Evolutionary conservation across 345 rosid species (phyloP).

Genomic region (Leavenworthia alabamica): DNA sequence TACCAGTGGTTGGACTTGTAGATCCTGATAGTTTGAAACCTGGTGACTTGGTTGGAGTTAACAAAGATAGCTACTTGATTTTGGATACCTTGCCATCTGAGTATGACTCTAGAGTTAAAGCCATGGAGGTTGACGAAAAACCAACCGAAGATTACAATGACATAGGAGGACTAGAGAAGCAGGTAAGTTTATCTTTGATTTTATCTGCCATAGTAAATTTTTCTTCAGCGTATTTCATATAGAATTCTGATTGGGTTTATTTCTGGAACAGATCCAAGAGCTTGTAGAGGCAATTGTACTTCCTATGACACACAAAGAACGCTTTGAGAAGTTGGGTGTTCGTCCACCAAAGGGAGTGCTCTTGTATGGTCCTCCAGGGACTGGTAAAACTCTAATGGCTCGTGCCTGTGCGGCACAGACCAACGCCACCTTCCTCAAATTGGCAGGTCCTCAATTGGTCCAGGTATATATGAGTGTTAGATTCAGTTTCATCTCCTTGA

Average conservation of each 20-base stretch:
- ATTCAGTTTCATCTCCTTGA: too few relatives aligned
- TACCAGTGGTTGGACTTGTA: slow-evolving; percentile 95
- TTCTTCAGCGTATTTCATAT: neutral
- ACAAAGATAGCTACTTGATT: slow-evolving; percentile 93
- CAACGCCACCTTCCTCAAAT: slow-evolving; percentile 92
- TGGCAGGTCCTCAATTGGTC: slow-evolving; percentile 97
- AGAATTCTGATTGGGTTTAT: neutral
- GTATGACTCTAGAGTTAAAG: slow-evolving; percentile 94
- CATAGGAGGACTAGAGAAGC: slow-evolving; percentile 97
- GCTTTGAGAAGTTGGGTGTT: slow-evolving; percentile 84
- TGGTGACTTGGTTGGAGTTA: slow-evolving; percentile 97
- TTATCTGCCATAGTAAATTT: neutral
- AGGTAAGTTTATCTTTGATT: slow-evolving; percentile 35
- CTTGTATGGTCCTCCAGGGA: slow-evolving; percentile 97
- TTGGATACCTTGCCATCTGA: slow-evolving; percentile 95
- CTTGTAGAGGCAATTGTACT: slow-evolving; percentile 97
- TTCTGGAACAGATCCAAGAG: slow-evolving; percentile 77
- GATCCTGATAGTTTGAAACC: slow-evolving; percentile 97
- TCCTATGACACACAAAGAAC: slow-evolving; percentile 96
- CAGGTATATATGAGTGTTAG: slow-evolving; percentile 48
- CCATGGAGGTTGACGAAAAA: slow-evolving; percentile 99
- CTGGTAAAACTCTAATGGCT: slow-evolving; percentile 98
- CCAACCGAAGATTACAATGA: slow-evolving; percentile 99
- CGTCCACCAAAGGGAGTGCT: slow-evolving; percentile 99
- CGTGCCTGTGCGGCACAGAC: slow-evolving; percentile 99